phyloP scores from a whole-genome alignment of 176 grass and related monocot species.

The Secale cereale region DNA sequence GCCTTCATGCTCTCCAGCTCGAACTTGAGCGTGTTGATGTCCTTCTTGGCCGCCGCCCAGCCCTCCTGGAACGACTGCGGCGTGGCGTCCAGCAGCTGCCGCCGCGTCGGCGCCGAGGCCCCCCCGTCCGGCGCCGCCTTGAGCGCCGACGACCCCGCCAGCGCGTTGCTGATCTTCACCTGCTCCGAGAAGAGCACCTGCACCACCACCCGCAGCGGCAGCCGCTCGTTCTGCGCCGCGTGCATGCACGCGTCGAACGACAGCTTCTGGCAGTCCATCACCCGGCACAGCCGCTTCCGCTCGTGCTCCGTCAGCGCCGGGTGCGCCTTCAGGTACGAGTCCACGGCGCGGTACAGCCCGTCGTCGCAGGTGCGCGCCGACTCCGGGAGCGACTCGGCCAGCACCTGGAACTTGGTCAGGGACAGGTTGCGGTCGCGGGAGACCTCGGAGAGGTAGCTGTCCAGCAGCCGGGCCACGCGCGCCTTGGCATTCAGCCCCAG shows the following conservation, averaged over 20 bases:
- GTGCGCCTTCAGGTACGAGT: constrained; percentile 99
- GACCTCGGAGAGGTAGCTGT: constrained; percentile 97
- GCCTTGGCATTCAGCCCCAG: constrained; percentile 61
- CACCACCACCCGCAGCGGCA: constrained; percentile 94
- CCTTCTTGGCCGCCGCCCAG: constrained; percentile 93
- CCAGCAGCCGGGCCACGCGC: constrained; percentile 73
- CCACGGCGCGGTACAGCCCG: constrained; percentile 90
- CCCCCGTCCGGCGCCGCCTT: constrained; percentile 11
- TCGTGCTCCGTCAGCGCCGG: constrained; percentile 89
- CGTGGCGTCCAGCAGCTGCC: constrained; percentile 87
- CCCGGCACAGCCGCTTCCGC: constrained; percentile 81
- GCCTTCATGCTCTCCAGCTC: constrained; percentile 97
- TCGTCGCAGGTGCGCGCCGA: constrained; percentile 84
- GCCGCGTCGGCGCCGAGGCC: constrained; percentile 27
- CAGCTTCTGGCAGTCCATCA: constrained; percentile 99
- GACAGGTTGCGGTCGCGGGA: constrained; percentile 88
- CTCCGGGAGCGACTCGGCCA: constrained; percentile 88
- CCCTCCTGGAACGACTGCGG: constrained; percentile 98
- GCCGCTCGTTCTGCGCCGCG: constrained; percentile 92
- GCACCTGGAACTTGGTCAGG: constrained; percentile 92
- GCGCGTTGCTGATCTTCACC: constrained; percentile 91
- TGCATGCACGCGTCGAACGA: constrained; percentile 98
- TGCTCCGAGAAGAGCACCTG: constrained; percentile 99
- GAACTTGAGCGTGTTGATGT: constrained; percentile 99
- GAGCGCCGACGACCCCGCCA: constrained; percentile 41